Evolutionary conservation across 192 early-diverging fungal species (phyloP).

Genomic region (Phycomyces blakesleeanus): DNA sequence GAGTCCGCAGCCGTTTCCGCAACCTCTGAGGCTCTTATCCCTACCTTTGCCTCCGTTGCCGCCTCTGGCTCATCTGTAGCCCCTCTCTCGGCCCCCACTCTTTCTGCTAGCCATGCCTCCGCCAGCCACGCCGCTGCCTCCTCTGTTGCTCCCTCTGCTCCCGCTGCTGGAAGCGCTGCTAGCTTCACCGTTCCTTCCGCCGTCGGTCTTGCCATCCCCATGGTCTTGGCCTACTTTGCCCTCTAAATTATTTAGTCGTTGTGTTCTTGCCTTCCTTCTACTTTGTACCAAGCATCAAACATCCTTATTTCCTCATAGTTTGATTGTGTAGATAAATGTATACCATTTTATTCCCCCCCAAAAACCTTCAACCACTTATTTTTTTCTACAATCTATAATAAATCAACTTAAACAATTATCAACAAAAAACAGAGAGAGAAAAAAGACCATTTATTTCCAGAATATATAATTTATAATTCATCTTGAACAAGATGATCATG

Average conservation of each 20-base stretch:
- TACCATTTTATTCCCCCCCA: not conserved
- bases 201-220: not conserved
- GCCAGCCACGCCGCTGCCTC: not conserved
- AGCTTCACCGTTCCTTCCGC: not conserved
- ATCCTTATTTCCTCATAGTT: not conserved
- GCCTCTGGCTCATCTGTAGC: not conserved
- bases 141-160: not conserved
- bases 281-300: not conserved
- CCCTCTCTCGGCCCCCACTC: not conserved
- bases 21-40: not conserved
- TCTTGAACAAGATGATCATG: no score
- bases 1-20: not conserved
- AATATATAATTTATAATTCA: no score
- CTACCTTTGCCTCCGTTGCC: not conserved
- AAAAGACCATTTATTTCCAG: no score
- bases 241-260: not conserved
- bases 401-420: not conserved
- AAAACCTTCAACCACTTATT: not conserved
- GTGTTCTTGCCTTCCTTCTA: not conserved
- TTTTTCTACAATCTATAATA: not conserved
- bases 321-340: not conserved
- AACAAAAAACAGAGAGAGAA: no score
- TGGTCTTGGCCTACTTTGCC: not conserved
- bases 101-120: not conserved
- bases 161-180: not conserved